phyloP scores from a whole-genome alignment of 2,329 filamentous ascomycete species.

The Diaporthe sp. region DNA sequence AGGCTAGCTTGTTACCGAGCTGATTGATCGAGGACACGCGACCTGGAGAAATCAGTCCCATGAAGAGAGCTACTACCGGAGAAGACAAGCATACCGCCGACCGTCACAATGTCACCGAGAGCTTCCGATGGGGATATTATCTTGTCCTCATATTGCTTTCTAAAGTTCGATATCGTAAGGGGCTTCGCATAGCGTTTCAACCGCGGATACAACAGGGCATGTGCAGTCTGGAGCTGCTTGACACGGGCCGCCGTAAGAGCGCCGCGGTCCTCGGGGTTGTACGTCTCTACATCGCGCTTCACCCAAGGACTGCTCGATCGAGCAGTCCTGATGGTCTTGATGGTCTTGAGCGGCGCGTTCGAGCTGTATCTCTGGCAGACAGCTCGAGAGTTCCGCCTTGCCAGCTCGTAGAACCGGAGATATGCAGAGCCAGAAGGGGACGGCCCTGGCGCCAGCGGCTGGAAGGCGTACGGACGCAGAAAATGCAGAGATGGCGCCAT shows the following conservation, averaged over 20 bases:
- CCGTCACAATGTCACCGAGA: slow-evolving; percentile 21
- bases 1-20: slow-evolving; percentile 82
- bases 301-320: neutral
- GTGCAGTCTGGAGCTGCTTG: slow-evolving; percentile 60
- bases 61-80: slow-evolving; percentile 38
- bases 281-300: slow-evolving; percentile 19
- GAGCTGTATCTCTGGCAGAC: slow-evolving; percentile 25
- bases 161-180: slow-evolving; percentile 52
- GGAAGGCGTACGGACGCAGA: slow-evolving; percentile 65
- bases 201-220: slow-evolving; percentile 67
- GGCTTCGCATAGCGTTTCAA: slow-evolving; percentile 46
- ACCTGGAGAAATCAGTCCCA: slow-evolving; percentile 58
- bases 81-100: slow-evolving; percentile 26
- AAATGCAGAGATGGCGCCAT: slow-evolving; percentile 57
- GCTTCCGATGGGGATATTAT: slow-evolving; percentile 41
- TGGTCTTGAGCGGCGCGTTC: slow-evolving; percentile 11
- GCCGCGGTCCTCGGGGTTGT: slow-evolving; percentile 31
- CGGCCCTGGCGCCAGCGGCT: slow-evolving; percentile 48
- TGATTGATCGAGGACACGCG: slow-evolving; percentile 79
- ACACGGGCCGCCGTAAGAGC: slow-evolving; percentile 50
- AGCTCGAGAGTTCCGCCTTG: slow-evolving; percentile 38
- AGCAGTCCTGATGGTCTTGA: neutral
- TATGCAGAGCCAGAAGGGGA: slow-evolving; percentile 48
- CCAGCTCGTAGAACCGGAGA: slow-evolving; percentile 59
- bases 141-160: slow-evolving; percentile 45